Evolutionary conservation across 257 asterid genomes (phyloP).

Genomic region (Paraleonurus japonicus): DNA sequence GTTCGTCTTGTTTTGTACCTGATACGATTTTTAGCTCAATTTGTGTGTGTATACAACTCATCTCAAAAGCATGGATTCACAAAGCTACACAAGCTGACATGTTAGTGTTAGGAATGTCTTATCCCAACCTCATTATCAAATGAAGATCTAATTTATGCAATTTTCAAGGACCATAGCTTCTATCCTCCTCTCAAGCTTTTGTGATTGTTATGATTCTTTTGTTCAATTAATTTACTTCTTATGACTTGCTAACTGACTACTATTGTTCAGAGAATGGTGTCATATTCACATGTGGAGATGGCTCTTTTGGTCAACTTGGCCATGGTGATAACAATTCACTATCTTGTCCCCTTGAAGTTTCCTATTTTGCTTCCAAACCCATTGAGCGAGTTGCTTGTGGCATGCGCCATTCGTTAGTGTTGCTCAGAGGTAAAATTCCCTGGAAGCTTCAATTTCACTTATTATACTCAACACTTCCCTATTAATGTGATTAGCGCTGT

Average conservation of each 20-base stretch:
- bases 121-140: neutral
- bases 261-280: slow-evolving; percentile 53
- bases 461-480: neutral
- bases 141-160: no score
- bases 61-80: neutral
- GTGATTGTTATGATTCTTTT: neutral
- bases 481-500: neutral
- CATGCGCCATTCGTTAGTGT: slow-evolving; percentile 83
- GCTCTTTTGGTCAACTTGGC: slow-evolving; percentile 90
- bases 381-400: slow-evolving; percentile 85
- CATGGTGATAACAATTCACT: slow-evolving; percentile 60
- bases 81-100: no score
- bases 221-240: no score
- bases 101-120: no score
- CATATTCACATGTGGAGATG: slow-evolving; percentile 92
- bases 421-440: slow-evolving; percentile 61
- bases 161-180: no score
- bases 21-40: no score
- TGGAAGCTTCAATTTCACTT: neutral
- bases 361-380: slow-evolving; percentile 43
- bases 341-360: slow-evolving; percentile 49
- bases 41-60: neutral
- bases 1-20: no score
- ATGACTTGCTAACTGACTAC: slow-evolving; percentile 11
- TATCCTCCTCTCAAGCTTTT: neutral